These are phyloP conservation scores for Colletotrichum camelliae DNA, from an alignment of 2,329 filamentous ascomycete species.

Conservation along the genomic window DNA sequence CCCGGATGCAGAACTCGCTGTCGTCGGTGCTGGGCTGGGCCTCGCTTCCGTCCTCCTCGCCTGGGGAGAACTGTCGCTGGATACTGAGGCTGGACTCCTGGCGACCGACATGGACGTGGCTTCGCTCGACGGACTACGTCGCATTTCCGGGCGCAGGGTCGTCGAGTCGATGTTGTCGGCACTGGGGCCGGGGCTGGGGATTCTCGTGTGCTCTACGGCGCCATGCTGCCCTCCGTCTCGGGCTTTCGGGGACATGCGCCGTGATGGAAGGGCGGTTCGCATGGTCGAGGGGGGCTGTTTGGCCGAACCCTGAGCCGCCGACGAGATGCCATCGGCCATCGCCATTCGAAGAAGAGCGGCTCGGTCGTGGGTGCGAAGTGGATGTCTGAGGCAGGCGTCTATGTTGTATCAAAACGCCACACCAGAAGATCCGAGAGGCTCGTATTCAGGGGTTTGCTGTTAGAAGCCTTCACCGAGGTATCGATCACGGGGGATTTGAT, in stretches of 20 bases:
- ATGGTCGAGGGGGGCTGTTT: slow-evolving; percentile 15
- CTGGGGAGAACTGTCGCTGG: slow-evolving; percentile 16
- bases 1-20: slow-evolving; percentile 24
- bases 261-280: slow-evolving; percentile 23
- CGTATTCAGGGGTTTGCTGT: not conserved
- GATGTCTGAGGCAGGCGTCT: not conserved
- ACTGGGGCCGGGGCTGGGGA: not conserved
- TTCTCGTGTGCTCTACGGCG: slow-evolving; percentile 2
- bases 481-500: not conserved
- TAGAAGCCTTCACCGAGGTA: not conserved
- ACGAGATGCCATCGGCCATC: slow-evolving; percentile 21
- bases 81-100: slow-evolving; percentile 16
- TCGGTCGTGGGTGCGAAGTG: not conserved
- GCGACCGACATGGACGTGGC: slow-evolving; percentile 16
- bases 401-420: not conserved
- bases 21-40: slow-evolving; percentile 17
- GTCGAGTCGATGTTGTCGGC: not conserved
- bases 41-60: not conserved
- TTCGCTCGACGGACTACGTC: slow-evolving; percentile 22
- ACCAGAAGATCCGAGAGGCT: not conserved
- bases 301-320: slow-evolving; percentile 14
- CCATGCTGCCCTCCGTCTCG: slow-evolving; percentile 6
- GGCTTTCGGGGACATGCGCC: slow-evolving; percentile 20
- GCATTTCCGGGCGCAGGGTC: not conserved
- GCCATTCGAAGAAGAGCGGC: slow-evolving; percentile 19